A percentile compares a stretch with the other conserved stretches of the same genome.
Conservation (phyloP, 768 basidiomycete genomes). For the Russula olivacea region DNA sequence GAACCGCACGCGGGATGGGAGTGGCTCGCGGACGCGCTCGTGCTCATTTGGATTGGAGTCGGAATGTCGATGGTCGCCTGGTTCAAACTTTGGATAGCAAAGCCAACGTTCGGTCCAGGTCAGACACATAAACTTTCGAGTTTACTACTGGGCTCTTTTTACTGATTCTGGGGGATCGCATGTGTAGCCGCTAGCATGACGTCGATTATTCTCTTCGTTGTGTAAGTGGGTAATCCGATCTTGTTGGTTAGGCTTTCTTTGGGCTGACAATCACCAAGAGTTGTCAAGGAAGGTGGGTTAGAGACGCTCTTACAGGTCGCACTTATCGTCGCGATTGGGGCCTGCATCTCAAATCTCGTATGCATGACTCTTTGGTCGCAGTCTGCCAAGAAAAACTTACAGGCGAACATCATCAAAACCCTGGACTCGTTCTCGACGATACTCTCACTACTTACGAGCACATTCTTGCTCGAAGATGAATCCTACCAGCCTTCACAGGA, state of each 20-base stretch:
- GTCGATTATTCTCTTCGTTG: conserved; percentile 75
- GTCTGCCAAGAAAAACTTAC: conserved; percentile 77
- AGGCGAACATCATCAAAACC: conserved; percentile 77
- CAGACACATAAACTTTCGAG: conserved; percentile 15
- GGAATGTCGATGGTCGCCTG: conserved; percentile 80
- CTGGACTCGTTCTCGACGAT: conserved; percentile 87
- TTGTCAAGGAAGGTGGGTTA: conserved; percentile 87
- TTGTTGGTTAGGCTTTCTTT: not conserved
- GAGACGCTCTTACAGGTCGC: conserved; percentile 67
- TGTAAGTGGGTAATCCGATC: conserved; percentile 40
- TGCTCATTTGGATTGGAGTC: conserved; percentile 77
- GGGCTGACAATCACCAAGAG: conserved; percentile 34
- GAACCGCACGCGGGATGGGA: conserved; percentile 66
- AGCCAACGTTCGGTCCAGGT: conserved; percentile 88
- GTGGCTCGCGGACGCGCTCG: conserved; percentile 66
- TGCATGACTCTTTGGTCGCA: conserved; percentile 83
- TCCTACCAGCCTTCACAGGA: conserved; percentile 50
- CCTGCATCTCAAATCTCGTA: conserved; percentile 70
- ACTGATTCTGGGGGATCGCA: conserved; percentile 2
- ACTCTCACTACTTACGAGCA: conserved; percentile 70
- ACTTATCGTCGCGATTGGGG: conserved; percentile 73
- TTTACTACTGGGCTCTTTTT: not conserved
- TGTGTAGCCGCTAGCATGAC: conserved; percentile 75
- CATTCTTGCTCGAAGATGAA: conserved; percentile 77
- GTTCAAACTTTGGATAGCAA: conserved; percentile 88